Evolutionary conservation across 2,329 filamentous ascomycete species (phyloP).

Genomic region (Fusarium foetens): DNA sequence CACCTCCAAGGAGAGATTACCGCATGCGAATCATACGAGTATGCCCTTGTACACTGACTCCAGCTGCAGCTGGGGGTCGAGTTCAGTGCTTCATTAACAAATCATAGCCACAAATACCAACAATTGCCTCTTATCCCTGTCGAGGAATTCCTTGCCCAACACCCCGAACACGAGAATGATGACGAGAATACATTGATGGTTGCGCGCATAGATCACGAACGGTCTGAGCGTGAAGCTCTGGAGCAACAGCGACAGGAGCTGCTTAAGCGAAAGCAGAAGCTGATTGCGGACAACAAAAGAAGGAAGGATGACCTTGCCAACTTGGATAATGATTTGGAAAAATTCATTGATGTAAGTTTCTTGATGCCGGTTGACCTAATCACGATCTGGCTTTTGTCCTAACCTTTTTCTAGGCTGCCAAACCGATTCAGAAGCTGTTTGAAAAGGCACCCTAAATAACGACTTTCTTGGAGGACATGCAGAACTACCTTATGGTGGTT

Average conservation of each 20-base stretch:
- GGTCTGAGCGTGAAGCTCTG: conserved; percentile 81
- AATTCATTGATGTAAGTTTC: conserved; percentile 83
- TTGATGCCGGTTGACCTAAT: background rate
- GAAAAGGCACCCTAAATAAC: conserved; percentile 71
- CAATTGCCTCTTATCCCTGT: conserved; percentile 85
- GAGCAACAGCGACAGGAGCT: conserved; percentile 86
- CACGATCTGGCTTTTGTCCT: conserved; percentile 15
- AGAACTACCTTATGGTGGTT: background rate
- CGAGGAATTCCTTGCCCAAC: conserved; percentile 80
- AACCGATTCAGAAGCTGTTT: conserved; percentile 79
- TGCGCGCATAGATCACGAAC: conserved; percentile 90
- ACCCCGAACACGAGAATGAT: conserved; percentile 77
- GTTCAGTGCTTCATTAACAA: conserved; percentile 9
- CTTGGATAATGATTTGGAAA: conserved; percentile 90
- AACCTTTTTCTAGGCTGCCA: conserved; percentile 71
- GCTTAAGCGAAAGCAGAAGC: conserved; percentile 71
- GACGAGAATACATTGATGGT: conserved; percentile 87
- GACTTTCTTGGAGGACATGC: background rate
- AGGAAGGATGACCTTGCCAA: conserved; percentile 92
- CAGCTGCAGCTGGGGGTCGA: background rate
- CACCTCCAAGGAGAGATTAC: conserved; percentile 90
- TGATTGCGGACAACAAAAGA: conserved; percentile 82
- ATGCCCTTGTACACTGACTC: conserved; percentile 51
- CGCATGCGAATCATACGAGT: conserved; percentile 93
- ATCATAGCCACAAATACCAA: conserved; percentile 82